Conservation (phyloP, 192 early-diverging fungal species). For the Podila epigama region DNA sequence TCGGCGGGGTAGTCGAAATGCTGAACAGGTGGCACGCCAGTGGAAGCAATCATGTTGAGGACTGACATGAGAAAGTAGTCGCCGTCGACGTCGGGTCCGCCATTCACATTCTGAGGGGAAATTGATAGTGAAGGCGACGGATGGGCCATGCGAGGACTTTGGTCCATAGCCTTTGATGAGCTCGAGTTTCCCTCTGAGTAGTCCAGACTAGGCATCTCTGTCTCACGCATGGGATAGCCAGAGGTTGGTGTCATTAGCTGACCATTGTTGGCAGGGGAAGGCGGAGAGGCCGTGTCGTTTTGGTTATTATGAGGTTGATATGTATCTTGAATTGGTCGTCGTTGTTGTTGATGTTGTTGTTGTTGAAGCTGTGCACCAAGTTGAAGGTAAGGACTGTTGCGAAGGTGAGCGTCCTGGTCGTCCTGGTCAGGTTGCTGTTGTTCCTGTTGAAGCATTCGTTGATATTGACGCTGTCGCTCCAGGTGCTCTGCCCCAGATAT, state of each 20-base stretch:
- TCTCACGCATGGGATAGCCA: conserved; percentile 8
- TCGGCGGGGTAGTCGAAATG: conserved; percentile 24
- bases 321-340: not conserved
- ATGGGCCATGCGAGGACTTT: conserved; percentile 5
- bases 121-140: conserved; percentile 19
- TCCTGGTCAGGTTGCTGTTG: not conserved
- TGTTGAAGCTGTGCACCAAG: not conserved
- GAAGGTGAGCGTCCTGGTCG: not conserved
- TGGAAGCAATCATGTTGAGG: conserved; percentile 34
- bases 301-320: not conserved
- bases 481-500: not conserved
- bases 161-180: conserved; percentile 4
- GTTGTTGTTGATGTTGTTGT: conserved; percentile 12
- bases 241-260: conserved; percentile 28
- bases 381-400: not conserved
- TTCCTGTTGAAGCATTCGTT: not conserved
- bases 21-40: conserved; percentile 6
- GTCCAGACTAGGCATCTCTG: conserved; percentile 42
- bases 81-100: not conserved
- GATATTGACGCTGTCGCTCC: not conserved
- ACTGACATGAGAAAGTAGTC: conserved; percentile 38
- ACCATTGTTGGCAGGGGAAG: not conserved
- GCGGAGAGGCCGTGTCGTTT: not conserved
- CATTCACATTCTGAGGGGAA: conserved; percentile 3
- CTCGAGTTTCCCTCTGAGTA: conserved; percentile 27